Base-by-base conservation (phyloP, 345 rosid genomes). In the Moricandia moricandioides region DNA sequence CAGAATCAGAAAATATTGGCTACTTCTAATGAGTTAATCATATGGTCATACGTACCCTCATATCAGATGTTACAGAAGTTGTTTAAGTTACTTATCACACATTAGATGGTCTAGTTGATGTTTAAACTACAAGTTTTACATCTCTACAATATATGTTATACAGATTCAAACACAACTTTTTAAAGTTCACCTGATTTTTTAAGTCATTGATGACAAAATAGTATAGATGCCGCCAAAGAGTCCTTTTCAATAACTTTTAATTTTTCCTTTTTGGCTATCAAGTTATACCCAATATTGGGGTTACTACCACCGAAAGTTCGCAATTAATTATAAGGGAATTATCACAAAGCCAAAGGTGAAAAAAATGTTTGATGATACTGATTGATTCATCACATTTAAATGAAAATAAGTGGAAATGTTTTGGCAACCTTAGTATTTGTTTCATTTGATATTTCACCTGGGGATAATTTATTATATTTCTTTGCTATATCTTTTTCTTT, bases 401-500 rank as follows among this genome's bases (percentile, higher is more conserved):
- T 7, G 4, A 21, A 21, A 21, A 21, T 21, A 21, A 21, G 24
- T 21, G 24, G 24, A 21, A 21, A 21, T 0, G 24, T 21, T 21
- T 21, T 21, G 24, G 24, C 24, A 21, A 21, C 24, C 24, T 21
- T 21, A 72, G 73, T 33, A 17, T 51, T 64, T 78, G 77, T 66
- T 65, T 30, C 49, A 10, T 16, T 59, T 71, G 45, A 35, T 24
- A 5, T 43, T 77, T 64, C 71, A 77, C 80, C 71, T 77, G 76
- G 62, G 10, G 45, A 58, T 61, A 18, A 63, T 26, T 11, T 62
- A 29, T 29, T 69, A 13, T 37, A 35, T 62, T 75, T 45, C 24
- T 43, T 61, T 35, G 29, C 62, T 35, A 39, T 17, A 21, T 54
- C 0, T n/a, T 17, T 55, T 24, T 21, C 0, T 56, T 27, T 74